phyloP scores from a whole-genome alignment of 208 protist genomes.

The Angomonas deanei region DNA sequence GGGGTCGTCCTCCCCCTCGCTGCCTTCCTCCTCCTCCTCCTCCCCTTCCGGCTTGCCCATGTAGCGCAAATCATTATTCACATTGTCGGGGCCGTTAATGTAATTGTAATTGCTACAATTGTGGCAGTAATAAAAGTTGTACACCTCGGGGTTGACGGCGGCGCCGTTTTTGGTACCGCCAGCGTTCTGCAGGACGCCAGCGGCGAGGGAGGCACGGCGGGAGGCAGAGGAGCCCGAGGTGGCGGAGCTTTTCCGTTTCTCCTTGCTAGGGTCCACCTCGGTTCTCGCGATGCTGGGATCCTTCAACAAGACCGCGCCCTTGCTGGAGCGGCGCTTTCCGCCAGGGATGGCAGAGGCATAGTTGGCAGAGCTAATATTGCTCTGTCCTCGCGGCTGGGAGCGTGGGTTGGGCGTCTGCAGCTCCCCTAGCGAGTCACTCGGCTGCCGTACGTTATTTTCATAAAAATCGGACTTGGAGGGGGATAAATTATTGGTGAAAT shows the following conservation, averaged over 20 bases:
- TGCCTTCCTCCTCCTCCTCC: background rate
- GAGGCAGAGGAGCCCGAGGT: too few species aligned
- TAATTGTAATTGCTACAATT: background rate
- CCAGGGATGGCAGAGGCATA: conserved; percentile 4
- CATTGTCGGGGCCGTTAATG: background rate
- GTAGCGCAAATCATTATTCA: background rate
- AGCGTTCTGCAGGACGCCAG: background rate
- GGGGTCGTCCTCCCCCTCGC: too few species aligned
- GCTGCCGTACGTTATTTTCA: too few species aligned
- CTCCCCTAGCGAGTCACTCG: too few species aligned
- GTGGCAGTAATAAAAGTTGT: background rate
- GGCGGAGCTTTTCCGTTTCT: too few species aligned
- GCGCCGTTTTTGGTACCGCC: background rate
- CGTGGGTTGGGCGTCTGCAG: too few species aligned
- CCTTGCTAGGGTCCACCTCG: too few species aligned
- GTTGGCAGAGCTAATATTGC: too few species aligned
- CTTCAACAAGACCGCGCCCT: background rate
- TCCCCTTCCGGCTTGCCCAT: background rate
- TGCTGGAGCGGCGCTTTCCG: background rate
- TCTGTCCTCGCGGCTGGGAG: too few species aligned
- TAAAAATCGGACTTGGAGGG: too few species aligned
- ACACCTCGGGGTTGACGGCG: background rate
- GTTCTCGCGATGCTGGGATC: background rate
- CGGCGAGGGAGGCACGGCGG: background rate
- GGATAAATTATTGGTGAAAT: too few species aligned